Evolutionary conservation across 2,329 filamentous ascomycete genomes (phyloP), one percentile per base, ranked within the genome.

Genomic region (Verticillium zaregamsianum): DNA sequence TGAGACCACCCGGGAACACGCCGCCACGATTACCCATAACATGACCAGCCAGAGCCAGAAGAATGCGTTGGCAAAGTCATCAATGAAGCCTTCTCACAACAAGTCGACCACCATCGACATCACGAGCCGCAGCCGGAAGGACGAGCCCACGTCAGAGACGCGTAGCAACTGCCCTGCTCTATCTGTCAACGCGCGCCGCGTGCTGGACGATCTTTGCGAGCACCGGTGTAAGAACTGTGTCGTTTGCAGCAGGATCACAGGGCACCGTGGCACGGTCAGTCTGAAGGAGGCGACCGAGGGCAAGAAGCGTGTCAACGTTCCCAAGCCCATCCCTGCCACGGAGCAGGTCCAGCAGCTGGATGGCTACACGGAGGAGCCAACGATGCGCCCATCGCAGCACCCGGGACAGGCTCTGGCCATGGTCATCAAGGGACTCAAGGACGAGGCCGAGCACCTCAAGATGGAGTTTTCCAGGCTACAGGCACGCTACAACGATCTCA

Each of bases 341-440:
- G 84, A 88, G 72, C 86, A 73, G 74, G 81, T 83, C 54, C 78
- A 82, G 12, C 78, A 81, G 64, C 71, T 80, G n/a, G 25, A 23
- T 23, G 54, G 64, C 11, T 70, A 80, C 62, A 83, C 86, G 14
- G 82, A 85, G 49, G 81, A 85, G 57, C 76, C 77, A 2, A 89
- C 85, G 1, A 79, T 89, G 68, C 87, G 90, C 5, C 87, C 89
- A 6, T 82, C 88, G 1, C 88, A 91, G 69, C 78, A 86, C 1
- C 92, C 92, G 0, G 86, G 84, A 5, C 76, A 88, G 54, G 92
- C 92, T 11, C 84, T 97, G 28, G 90, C 90, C 8, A 86, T 88
- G n/a, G 90, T 96, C 25, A 88, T 96, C 72, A 95, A 96, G 75
- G 84, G 87, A 8, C 79, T 96, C 3, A 82, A 91, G 67, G 92